Conservation (phyloP, 768 basidiomycete genomes). For the Mycena olivaceomarginata region DNA sequence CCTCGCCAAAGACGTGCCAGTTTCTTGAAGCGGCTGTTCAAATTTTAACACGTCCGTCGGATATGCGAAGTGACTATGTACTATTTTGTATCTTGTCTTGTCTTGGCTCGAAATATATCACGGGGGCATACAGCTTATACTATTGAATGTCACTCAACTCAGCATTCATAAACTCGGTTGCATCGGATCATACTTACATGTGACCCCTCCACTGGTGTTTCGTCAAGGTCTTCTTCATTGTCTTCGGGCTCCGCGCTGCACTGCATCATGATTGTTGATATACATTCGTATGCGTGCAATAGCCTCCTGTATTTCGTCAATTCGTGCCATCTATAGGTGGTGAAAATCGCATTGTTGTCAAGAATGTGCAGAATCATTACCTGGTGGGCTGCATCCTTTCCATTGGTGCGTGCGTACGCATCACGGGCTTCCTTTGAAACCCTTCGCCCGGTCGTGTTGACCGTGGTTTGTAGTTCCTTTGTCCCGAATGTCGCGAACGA, state of each 20-base stretch:
- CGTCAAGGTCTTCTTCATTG: slow-evolving; percentile 5
- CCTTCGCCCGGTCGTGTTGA: slow-evolving; percentile 29
- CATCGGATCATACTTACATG: no score
- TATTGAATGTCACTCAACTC: no score
- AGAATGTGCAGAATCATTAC: background rate
- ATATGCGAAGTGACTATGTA: no score
- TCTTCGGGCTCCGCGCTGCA: slow-evolving; percentile 2
- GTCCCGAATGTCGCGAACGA: slow-evolving; percentile 14
- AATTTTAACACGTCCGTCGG: background rate
- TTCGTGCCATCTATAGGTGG: slow-evolving; percentile 21
- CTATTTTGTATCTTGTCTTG: no score
- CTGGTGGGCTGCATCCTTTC: slow-evolving; percentile 19
- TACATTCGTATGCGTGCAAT: slow-evolving; percentile 42
- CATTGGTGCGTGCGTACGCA: slow-evolving; percentile 5
- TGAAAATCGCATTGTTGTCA: background rate
- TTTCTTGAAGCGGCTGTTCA: background rate
- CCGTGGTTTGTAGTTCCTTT: slow-evolving; percentile 24
- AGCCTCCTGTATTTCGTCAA: slow-evolving; percentile 37
- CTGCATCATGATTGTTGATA: slow-evolving; percentile 35
- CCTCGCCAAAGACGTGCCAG: background rate
- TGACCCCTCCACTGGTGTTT: slow-evolving; percentile 22
- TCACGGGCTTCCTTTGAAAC: slow-evolving; percentile 20
- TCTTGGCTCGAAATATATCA: no score
- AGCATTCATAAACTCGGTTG: no score
- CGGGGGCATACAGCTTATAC: no score